Percentiles rank a stretch among this genome's conserved stretches.
These are phyloP conservation scores for Aspergillus quadrilineatus DNA, from an alignment of 2,329 filamentous ascomycete species.

Conservation along the genomic window DNA sequence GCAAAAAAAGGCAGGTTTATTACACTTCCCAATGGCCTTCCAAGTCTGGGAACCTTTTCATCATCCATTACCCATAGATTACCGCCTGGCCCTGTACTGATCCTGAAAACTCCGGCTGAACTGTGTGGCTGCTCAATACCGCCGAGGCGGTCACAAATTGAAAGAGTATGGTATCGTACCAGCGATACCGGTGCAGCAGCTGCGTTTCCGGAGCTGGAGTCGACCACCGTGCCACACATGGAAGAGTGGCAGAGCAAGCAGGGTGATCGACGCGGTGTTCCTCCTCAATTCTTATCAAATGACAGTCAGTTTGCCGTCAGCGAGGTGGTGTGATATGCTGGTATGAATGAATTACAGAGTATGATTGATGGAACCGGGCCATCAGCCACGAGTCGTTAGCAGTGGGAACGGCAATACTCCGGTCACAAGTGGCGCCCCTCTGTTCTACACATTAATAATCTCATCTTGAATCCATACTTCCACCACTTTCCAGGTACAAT, in stretches of 20 bases:
- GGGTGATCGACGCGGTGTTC: slow-evolving; percentile 2
- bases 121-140: slow-evolving; percentile 3
- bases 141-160: slow-evolving; percentile 2
- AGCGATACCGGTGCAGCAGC: neutral
- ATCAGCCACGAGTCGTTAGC: neutral
- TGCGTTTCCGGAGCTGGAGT: neutral
- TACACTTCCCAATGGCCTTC: neutral
- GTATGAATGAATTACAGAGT: neutral
- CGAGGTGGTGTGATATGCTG: slow-evolving; percentile 3
- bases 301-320: slow-evolving; percentile 2
- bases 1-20: slow-evolving; percentile 4
- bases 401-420: neutral
- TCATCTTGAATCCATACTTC: neutral
- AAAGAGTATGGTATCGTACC: slow-evolving; percentile 17
- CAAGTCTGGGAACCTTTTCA: slow-evolving; percentile 5
- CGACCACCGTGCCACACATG: neutral
- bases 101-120: neutral
- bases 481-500: slow-evolving; percentile 5
- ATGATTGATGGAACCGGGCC: too few relatives aligned
- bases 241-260: neutral
- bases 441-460: slow-evolving; percentile 1
- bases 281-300: slow-evolving; percentile 1
- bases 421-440: neutral
- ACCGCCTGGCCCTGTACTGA: slow-evolving; percentile 1
- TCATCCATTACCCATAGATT: slow-evolving; percentile 7